Base-by-base conservation (phyloP, 441 rosid genomes). In the Gossypium davidsonii region DNA sequence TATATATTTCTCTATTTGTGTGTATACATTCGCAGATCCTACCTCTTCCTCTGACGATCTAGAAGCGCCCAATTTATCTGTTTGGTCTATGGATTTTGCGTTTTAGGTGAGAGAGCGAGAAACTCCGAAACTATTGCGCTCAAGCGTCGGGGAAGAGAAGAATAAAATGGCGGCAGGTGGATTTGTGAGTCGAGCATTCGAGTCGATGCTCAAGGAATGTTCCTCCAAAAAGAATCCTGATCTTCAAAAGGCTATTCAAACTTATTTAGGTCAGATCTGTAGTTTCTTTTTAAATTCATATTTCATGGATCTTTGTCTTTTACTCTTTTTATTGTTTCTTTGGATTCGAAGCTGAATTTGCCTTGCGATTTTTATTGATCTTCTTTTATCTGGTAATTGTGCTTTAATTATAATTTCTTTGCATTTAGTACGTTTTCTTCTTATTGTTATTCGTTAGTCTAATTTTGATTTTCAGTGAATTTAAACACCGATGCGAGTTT, bases 161-260 rank as follows among this genome's bases (percentile, higher is more conserved):
- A 63, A 63, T 17, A 31, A 15, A 46, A 89, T 91, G 97, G 99
- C 98, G 71, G 99, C 98, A n/a, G 99, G 97, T 21, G 99, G 99
- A 37, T 95, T 95, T 74, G 85, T 95, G 77, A 85, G 81, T 81
- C 93, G 99, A 58, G 98, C 98, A 56, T 91, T 95, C 74, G 98
- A 95, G 85, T 84, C 95, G 76, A 93, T 95, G 88, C 94, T 95
- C 76, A 95, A 93, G 83, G 99, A 95, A 82, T 91, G 96, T 66
- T 84, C 89, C 11, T 84, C 90, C 70, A 93, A 91, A 82, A 93
- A 91, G 89, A 80, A 68, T 68, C 88, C 95, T 61, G 98, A 91
- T 84, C 98, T 95, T 76, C 97, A 88, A 73, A 89, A 86, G 77
- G 89, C 99, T 67, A 84, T 95, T 79, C 92, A 88, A 64, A 71